Conservation (phyloP, 768 basidiomycete genomes). For the Cyathus striatus region DNA sequence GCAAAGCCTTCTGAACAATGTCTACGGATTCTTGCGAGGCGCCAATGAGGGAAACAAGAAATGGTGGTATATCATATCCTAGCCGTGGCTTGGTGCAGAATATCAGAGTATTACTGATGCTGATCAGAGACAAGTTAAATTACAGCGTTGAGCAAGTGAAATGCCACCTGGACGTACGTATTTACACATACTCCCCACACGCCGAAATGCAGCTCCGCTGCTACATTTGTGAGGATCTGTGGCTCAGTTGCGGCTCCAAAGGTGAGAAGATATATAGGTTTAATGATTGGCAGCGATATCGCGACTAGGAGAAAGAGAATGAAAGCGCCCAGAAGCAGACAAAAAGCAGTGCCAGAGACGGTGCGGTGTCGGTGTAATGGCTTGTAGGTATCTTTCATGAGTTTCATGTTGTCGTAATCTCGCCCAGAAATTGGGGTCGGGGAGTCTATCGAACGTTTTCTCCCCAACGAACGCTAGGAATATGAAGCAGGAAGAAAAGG, state of each 20-base stretch:
- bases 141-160: not conserved
- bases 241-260: slow-evolving; percentile 28
- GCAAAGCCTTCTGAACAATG: slow-evolving; percentile 43
- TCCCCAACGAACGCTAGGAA: too few relatives aligned
- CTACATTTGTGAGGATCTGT: slow-evolving; percentile 41
- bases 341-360: slow-evolving; percentile 41
- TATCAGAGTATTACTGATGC: not conserved
- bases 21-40: slow-evolving; percentile 39
- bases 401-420: not conserved
- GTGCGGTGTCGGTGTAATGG: slow-evolving; percentile 42
- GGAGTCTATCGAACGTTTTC: not conserved
- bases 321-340: slow-evolving; percentile 55
- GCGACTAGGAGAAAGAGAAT: slow-evolving; percentile 74
- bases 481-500: too few relatives aligned
- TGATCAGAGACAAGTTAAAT: not conserved
- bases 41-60: slow-evolving; percentile 33
- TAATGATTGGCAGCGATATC: slow-evolving; percentile 71
- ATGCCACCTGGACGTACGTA: slow-evolving; percentile 26
- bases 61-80: slow-evolving; percentile 61
- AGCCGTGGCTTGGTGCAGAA: slow-evolving; percentile 61
- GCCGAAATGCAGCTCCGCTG: slow-evolving; percentile 65
- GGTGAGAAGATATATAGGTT: slow-evolving; percentile 56
- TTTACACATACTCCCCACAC: slow-evolving; percentile 79
- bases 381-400: slow-evolving; percentile 13
- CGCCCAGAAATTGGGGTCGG: not conserved